Base-by-base conservation (phyloP, 768 basidiomycete species). In the Boletus pseudo-olivaceus region DNA sequence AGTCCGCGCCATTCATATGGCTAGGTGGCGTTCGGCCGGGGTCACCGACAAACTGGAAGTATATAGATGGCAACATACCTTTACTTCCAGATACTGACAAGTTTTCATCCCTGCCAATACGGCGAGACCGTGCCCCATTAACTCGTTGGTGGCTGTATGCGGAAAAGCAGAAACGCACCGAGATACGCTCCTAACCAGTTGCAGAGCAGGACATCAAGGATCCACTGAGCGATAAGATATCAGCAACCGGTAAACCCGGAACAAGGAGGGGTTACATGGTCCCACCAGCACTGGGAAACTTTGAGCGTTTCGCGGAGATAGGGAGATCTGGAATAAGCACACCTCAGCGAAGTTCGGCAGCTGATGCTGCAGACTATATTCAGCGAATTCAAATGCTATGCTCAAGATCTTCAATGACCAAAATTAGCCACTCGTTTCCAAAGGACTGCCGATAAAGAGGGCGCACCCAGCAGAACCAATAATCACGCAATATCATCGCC, bases 401-500 rank as follows among this genome's bases (percentile, higher is more conserved):
- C 89, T 91, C 55, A 93, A 72, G 62, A 93, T 93, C 90, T 93
- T 62, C 33, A 38, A 38, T 29, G 49, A 51, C 42, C 42, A 60
- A 37, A 37, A 56, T 57, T 47, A 59, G 57, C 45, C 46, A 32
- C 34, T 37, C 39, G 37, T 32, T 52, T 33, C 14, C 39, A 42
- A 52, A 48, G 37, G 43, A 56, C 10, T 0, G 2, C 23, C 30
- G 45, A 49, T 40, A 38, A 54, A 47, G 43, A 41, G 4, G 26
- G 70, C 75, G 54, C 63, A 91, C 90, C 90, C 92, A 93, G 64
- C 92, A 93, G 65, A 93, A 93, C 91, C 91, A 93, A 64, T 94
- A 93, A 64, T 94, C 92, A 23, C 92, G 82, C 64, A 94, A 70
- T 61, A 94, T 87, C 78, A 93, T 80, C 4, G 92, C 91, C 70